Evolutionary conservation across 768 basidiomycete genomes (phyloP).

Genomic region (Hysterangium stoloniferum): DNA sequence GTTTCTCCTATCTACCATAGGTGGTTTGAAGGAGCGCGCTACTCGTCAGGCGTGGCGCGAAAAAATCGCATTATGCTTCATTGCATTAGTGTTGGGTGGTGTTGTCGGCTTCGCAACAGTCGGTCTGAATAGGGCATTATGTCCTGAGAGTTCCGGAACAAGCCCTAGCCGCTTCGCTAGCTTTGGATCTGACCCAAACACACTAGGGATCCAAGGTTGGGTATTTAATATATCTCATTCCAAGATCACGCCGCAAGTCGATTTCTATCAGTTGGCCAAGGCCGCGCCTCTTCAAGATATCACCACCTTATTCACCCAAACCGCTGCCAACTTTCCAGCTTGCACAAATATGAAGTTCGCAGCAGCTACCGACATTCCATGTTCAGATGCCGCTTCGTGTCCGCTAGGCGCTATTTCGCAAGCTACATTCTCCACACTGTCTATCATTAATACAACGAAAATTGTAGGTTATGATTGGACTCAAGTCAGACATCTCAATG

Average conservation of each 20-base stretch:
- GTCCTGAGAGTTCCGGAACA: constrained; percentile 50
- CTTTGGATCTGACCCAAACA: constrained; percentile 50
- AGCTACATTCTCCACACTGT: constrained; percentile 51
- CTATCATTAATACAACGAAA: constrained; percentile 56
- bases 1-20: constrained; percentile 61
- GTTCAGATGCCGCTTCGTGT: constrained; percentile 52
- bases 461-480: constrained; percentile 88
- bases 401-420: constrained; percentile 51
- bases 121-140: constrained; percentile 87
- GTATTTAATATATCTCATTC: constrained; percentile 66
- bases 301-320: constrained; percentile 75
- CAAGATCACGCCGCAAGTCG: constrained; percentile 37
- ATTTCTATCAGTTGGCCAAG: constrained; percentile 50
- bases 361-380: constrained; percentile 70
- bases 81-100: constrained; percentile 72
- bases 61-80: constrained; percentile 88
- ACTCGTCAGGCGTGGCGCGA: constrained; percentile 93
- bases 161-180: constrained; percentile 34
- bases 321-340: constrained; percentile 50
- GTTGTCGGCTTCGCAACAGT: constrained; percentile 88
- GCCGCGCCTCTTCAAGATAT: constrained; percentile 76
- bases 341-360: constrained; percentile 59
- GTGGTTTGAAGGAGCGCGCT: constrained; percentile 73
- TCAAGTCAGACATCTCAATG: constrained; percentile 62
- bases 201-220: constrained; percentile 69